Evolutionary conservation across 1,284 basidiomycete genomes (phyloP).

Genomic region (Heliocybe sulcata): DNA sequence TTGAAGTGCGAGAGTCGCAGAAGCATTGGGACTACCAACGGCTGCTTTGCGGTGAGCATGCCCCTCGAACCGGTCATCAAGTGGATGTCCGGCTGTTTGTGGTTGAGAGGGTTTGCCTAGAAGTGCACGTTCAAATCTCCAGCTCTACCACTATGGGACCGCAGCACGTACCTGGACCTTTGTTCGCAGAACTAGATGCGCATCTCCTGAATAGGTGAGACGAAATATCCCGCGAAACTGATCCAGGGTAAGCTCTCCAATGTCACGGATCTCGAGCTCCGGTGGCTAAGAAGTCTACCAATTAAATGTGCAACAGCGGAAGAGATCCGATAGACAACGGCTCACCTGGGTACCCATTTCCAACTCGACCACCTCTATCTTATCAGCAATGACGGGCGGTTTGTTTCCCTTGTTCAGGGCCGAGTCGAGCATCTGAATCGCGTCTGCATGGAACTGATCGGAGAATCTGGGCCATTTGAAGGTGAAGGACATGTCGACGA

Average conservation of each 20-base stretch:
- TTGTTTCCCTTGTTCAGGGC: constrained; percentile 98
- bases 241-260: constrained; percentile 93
- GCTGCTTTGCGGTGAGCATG: constrained; percentile 88
- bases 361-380: constrained; percentile 94
- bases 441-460: constrained; percentile 89
- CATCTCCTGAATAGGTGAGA: constrained; percentile 93
- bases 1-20: constrained; percentile 93
- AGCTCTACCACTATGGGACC: background rate
- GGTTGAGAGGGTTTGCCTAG: constrained; percentile 92
- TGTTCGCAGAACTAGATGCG: constrained; percentile 91
- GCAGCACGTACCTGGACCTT: constrained; percentile 79
- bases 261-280: constrained; percentile 95
- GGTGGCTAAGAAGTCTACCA: constrained; percentile 63
- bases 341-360: constrained; percentile 95
- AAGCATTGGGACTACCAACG: constrained; percentile 96
- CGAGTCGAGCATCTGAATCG: constrained; percentile 88
- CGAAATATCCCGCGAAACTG: constrained; percentile 98
- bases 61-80: constrained; percentile 70
- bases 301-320: background rate
- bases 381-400: constrained; percentile 95
- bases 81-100: constrained; percentile 79
- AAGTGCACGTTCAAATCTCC: constrained; percentile 4
- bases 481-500: constrained; percentile 80
- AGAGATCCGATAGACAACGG: background rate
- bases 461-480: constrained; percentile 98